Conservation (phyloP, 495 filamentous ascomycete species). For the Pseudoneurospora amorphoporcata region DNA sequence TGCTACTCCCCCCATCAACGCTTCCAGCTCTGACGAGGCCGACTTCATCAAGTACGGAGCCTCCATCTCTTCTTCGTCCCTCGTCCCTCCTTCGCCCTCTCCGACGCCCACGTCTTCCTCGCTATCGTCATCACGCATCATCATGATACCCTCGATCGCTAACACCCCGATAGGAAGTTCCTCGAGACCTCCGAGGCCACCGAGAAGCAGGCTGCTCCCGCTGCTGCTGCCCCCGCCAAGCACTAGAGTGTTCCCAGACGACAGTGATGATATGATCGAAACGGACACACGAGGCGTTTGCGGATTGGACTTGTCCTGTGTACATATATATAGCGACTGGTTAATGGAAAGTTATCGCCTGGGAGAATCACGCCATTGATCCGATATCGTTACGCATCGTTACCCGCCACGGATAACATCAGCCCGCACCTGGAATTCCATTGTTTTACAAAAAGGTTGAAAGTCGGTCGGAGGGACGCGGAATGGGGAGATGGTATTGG, state of each 20-base stretch:
- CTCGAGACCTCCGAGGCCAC: constrained; percentile 60
- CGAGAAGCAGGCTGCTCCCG: constrained; percentile 45
- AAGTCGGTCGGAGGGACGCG: background rate
- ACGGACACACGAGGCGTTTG: background rate
- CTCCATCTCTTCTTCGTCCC: background rate
- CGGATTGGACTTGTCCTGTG: constrained; percentile 10
- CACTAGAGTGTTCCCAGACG: constrained; percentile 35
- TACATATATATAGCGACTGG: constrained; percentile 19
- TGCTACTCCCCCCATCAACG: constrained; percentile 71
- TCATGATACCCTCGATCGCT: constrained; percentile 10
- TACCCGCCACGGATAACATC: background rate
- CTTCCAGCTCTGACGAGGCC: constrained; percentile 84
- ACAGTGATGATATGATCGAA: constrained; percentile 1
- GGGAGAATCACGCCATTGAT: background rate
- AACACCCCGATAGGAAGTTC: constrained; percentile 54
- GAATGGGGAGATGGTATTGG: background rate
- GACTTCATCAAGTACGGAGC: constrained; percentile 87
- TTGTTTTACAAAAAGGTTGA: background rate
- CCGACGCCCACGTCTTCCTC: background rate
- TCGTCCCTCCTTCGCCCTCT: background rate
- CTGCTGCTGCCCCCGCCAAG: constrained; percentile 25
- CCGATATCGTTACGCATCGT: background rate
- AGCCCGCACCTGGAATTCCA: background rate
- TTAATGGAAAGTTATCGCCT: constrained; percentile 12
- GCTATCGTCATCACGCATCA: background rate